Evolutionary conservation across 1,139 yeast genomes (phyloP), one percentile per base, ranked within the genome.

Genomic region (Nematodospora anomalae): DNA sequence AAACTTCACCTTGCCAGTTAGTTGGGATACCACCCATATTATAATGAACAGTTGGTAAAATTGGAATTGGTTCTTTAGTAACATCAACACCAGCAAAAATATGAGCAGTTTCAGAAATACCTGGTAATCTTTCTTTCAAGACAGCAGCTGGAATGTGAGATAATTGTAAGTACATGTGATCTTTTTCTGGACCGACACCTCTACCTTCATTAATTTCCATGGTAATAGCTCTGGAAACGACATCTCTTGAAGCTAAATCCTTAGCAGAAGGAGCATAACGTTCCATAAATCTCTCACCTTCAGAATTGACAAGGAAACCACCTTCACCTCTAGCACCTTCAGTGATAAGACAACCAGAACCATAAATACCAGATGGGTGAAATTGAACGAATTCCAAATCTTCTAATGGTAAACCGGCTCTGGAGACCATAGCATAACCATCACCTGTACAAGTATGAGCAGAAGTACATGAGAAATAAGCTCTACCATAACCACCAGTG

Each of bases 291-390:
- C 98, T 84, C 75, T 92, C 98, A 76, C 98, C 98, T 70, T 92
- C 96, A 53, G 90, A 80, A 77, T 92, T 92, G 50, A 92, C 77
- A 61, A 92, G 74, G 79, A 80, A 90, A 49, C 98, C 98, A 79
- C 98, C 98, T 75, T 92, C 98, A 78, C 98, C 98, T 76, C 98
- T 86, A 50, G 97, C 95, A 71, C 98, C 98, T 71, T 92, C 98
- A 44, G 98, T 92, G 62, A 92, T 92, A 72, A 92, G 74, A 75
- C 97, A 92, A 48, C 98, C 98, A 33, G 97, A 89, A 43, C 98
- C 98, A 67, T 92, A 92, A 64, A 92, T 92, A 78, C 98, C 98
- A 27, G 97, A 89, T 45, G 98, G 98, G 69, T 92, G 98, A 90
- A 92, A 92, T 72, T 92, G 98, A 45, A 92, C 92, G 60, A 92